Evolutionary conservation across 257 asterid genomes (phyloP), one percentile per base, ranked within the genome.

Genomic region (Petunia secreta): DNA sequence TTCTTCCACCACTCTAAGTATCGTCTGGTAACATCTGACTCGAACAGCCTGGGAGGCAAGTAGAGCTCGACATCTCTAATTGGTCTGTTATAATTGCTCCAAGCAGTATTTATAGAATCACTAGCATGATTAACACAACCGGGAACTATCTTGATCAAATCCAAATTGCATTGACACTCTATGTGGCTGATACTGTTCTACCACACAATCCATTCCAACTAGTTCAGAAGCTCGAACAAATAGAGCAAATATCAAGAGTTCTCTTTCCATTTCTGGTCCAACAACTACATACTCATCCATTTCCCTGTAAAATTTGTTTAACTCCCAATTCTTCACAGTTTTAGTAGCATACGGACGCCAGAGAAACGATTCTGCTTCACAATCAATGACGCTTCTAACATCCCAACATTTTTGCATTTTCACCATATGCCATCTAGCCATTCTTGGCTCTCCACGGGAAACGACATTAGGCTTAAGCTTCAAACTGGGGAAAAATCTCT

Each of bases 121-220:
- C 71, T 55, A 6, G 60, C n/a, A 43, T 71, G 16, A 14, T 14
- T 41, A 8, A 85, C 79, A 53, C 10, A 4, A 1, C 83, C 79
- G 0, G 85, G 89, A 75, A 83, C 25, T 25, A 69, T 86, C 89
- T 80, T 86, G 87, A 52, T 86, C 87, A 7, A 81, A 65, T 4
- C 87, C 87, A 58, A 86, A 86, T 79, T 86, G 87, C 82, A 68
- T 75, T 37, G 83, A 81, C 8, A 86, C 89, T 15, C 85, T 75
- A 54, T 86, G 84, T 15, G 87, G 87, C 43, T 79, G 74, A 57
- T 86, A 84, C 9, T 68, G 85, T 77, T 86, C 87, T 7, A 25
- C 25, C 25, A 80, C 13, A 63, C 82, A 81, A 10, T 77, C 84
- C 0, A 75, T 5, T 43, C 85, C 83, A 34, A 83, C 87, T 0